Base-by-base conservation (phyloP, 257 asterid species). In the Henckelia pumila region DNA sequence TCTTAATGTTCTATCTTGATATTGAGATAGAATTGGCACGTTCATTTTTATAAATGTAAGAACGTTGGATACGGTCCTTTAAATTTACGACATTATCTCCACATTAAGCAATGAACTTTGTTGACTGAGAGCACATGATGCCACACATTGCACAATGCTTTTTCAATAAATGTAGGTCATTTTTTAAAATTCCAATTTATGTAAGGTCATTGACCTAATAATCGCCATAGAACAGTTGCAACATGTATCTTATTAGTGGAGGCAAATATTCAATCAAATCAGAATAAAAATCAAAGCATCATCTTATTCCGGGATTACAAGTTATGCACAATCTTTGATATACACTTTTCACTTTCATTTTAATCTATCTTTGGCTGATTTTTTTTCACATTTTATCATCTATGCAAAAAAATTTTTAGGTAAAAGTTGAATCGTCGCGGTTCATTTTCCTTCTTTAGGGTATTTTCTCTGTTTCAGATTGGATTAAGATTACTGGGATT, bases 401-500 rank as follows among this genome's bases (percentile, higher is more conserved):
- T 14, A 44, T 44, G 52, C n/a, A n/a, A n/a, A n/a, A n/a, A 1
- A 13, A 29, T 32, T 66, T 60, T 59, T 44, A 58, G 60, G 57
- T 19, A 23, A 59, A 66, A 66, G 24, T 50, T 32, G 61, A 59
- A 13, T 44, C 16, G 3, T 11, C 14, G 3, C 3, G 17, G 5
- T 37, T 37, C 49, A 37, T 37, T 37, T 9, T 11, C 5, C 10
- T 11, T 11, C 26, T 1, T 0, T 37, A 33, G 49, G 40, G 71
- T 40, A 23, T 59, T n/a, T 22, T 59, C 25, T 35, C 28, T 26
- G 52, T 24, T 59, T 66, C 66, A 21, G 56, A 64, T 59, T 10
- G 55, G n/a, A 44, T 23, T 50, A 20, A 2, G 49, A 58, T 20
- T 37, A 47, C 30, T 65, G 50, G 44, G 47, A 47, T 35, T 63